Evolutionary conservation across 805 yeast genomes (phyloP).

Genomic region (Debaryomyces castellii): DNA sequence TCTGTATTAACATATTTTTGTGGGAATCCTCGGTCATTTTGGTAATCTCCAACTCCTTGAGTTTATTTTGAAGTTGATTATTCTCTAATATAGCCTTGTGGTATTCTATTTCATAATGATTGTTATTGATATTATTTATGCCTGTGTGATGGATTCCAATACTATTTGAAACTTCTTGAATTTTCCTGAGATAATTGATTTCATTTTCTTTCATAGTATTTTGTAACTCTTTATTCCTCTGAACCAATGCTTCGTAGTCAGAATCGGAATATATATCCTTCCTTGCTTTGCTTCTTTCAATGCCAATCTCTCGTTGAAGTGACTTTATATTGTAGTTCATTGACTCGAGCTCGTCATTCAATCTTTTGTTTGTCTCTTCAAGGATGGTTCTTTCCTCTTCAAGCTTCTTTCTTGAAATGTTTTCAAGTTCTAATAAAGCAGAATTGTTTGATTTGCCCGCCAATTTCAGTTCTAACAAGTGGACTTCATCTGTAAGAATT

Average conservation of each 20-base stretch:
- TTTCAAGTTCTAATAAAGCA: conserved; percentile 23
- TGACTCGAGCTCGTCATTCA: conserved; percentile 28
- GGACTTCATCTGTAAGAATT: conserved; percentile 27
- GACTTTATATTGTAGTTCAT: conserved; percentile 35
- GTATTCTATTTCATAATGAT: background rate
- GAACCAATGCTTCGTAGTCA: conserved; percentile 11
- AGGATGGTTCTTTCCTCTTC: conserved; percentile 21
- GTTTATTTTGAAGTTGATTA: conserved; percentile 13
- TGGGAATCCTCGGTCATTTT: conserved; percentile 19
- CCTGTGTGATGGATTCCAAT: background rate
- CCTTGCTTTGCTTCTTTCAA: conserved; percentile 18
- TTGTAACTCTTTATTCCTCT: conserved; percentile 13
- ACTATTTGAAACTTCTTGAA: conserved; percentile 7
- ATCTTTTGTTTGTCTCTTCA: conserved; percentile 28
- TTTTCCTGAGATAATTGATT: background rate
- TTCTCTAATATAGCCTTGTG: conserved; percentile 6
- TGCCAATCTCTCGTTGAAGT: conserved; percentile 35
- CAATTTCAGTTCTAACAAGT: conserved; percentile 20
- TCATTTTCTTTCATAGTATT: conserved; percentile 19
- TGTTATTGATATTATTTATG: background rate
- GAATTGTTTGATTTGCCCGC: conserved; percentile 10
- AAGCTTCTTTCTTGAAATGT: conserved; percentile 16
- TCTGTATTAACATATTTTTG: conserved; percentile 37
- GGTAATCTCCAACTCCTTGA: conserved; percentile 7
- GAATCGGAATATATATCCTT: conserved; percentile 6